Base-by-base conservation (phyloP, 176 grass and related monocot genomes). In the Zea luxurians region DNA sequence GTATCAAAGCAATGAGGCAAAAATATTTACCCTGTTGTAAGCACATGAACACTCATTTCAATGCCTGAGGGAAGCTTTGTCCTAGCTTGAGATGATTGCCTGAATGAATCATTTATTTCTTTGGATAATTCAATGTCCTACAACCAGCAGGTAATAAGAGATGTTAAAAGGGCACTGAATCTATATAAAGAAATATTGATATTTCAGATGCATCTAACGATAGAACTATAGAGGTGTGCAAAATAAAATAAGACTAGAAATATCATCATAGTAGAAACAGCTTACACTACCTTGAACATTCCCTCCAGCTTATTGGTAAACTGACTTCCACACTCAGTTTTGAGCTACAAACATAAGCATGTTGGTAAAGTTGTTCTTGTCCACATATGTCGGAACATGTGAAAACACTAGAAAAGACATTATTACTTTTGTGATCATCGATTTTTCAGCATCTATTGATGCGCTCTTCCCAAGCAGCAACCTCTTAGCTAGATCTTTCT, bases 241-340 rank as follows among this genome's bases (percentile, higher is more conserved):
- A 72, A 70, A 71, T 13, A 75, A 66, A 27, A 27, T 15, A 66
- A 59, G n/a, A 70, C 12, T 64, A 58, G 76, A 68, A 72, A 68
- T 73, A 63, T 48, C 52, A 66, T 59, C 53, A 57, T 13, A 80
- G 45, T 58, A 8, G 66, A 8, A 76, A 89, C 34, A 65, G 13
- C 40, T 37, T 71, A 27, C 13, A 4, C 60, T 93, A 99, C 92
- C 96, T 99, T 99, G 82, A 99, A 99, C 96, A 99, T 99, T 67
- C 96, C 96, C 85, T 99, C 96, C 48, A 99, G 81, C 48, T 99
- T 99, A 78, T 99, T 99, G 49, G 96, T 99, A 83, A 99, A 99
- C 82, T 99, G 96, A 87, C 96, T 99, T 66, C 96, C 96, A n/a
- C 96, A 99, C 78, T 99, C 96, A 86, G 96, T 99, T 93, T 99